These are phyloP conservation scores for Ustilago loliicola DNA, from an alignment of 1,284 basidiomycete genomes.

Conservation along the genomic window DNA sequence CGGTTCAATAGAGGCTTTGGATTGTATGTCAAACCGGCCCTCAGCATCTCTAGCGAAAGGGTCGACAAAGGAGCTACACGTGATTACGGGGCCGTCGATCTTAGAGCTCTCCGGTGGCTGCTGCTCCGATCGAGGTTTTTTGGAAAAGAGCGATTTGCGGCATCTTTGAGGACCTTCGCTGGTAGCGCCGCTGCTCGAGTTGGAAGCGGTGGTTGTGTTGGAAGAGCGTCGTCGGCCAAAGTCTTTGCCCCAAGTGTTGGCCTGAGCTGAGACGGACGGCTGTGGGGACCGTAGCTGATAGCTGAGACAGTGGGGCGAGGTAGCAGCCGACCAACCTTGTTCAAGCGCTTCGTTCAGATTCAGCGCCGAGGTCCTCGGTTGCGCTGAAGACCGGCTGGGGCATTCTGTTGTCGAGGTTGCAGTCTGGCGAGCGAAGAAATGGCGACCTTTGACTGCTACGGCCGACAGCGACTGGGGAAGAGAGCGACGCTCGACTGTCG, in stretches of 20 bases:
- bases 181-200: slow-evolving; percentile 8
- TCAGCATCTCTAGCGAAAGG: slow-evolving; percentile 15
- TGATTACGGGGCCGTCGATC: neutral
- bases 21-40: neutral
- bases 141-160: slow-evolving; percentile 37
- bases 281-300: slow-evolving; percentile 26
- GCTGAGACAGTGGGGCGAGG: slow-evolving; percentile 32
- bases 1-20: neutral
- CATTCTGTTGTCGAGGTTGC: neutral
- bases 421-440: slow-evolving; percentile 33
- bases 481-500: slow-evolving; percentile 33
- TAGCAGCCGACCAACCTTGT: slow-evolving; percentile 16
- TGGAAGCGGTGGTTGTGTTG: slow-evolving; percentile 31
- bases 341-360: slow-evolving; percentile 37
- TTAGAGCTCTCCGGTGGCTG: neutral
- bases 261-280: slow-evolving; percentile 5
- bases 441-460: slow-evolving; percentile 35
- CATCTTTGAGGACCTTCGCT: slow-evolving; percentile 23
- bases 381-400: neutral
- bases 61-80: slow-evolving; percentile 17
- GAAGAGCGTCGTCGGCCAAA: slow-evolving; percentile 31
- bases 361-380: slow-evolving; percentile 22
- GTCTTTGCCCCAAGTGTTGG: slow-evolving; percentile 13
- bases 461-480: slow-evolving; percentile 31
- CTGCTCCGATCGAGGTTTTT: slow-evolving; percentile 23